A percentile compares a stretch with the other conserved stretches of the same genome.
These are phyloP conservation scores for Thermochaetoides thermophila DNA, from an alignment of 495 filamentous ascomycete species.

Conservation along the genomic window DNA sequence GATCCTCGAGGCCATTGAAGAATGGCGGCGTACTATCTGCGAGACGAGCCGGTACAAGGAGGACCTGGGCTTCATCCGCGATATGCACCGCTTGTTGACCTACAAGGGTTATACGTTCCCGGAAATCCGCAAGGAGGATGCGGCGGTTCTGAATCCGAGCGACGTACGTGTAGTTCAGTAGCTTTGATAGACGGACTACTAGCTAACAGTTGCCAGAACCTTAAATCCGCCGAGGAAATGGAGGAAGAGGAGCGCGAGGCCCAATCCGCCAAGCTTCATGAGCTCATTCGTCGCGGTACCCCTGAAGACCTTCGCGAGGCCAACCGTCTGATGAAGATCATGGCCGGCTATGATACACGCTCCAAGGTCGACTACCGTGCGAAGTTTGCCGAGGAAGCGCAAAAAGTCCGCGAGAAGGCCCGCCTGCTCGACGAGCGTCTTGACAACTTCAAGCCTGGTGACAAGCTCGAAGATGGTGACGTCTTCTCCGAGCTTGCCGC, in stretches of 20 bases:
- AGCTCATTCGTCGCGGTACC: constrained; percentile 81
- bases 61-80: constrained; percentile 86
- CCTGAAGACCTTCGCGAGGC: constrained; percentile 92
- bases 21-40: constrained; percentile 97
- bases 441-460: constrained; percentile 66
- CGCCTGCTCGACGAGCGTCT: constrained; percentile 85
- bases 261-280: constrained; percentile 92
- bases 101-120: constrained; percentile 97
- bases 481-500: constrained; percentile 94
- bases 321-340: constrained; percentile 94
- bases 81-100: constrained; percentile 91
- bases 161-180: constrained; percentile 67
- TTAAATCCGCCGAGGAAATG: constrained; percentile 97
- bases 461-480: constrained; percentile 74
- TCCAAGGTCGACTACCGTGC: constrained; percentile 95
- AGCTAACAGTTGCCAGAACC: constrained; percentile 41
- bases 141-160: constrained; percentile 90
- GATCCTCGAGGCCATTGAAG: constrained; percentile 93
- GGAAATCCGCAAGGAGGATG: constrained; percentile 82
- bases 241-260: constrained; percentile 90
- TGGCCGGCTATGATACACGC: constrained; percentile 91
- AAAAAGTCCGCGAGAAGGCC: constrained; percentile 86
- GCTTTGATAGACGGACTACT: background rate
- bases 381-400: constrained; percentile 90
- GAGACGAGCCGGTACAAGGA: constrained; percentile 95